Percentiles rank a stretch among this genome's conserved stretches.
phyloP scores from a whole-genome alignment of 768 basidiomycete genomes.

The Termitomyces sp. region DNA sequence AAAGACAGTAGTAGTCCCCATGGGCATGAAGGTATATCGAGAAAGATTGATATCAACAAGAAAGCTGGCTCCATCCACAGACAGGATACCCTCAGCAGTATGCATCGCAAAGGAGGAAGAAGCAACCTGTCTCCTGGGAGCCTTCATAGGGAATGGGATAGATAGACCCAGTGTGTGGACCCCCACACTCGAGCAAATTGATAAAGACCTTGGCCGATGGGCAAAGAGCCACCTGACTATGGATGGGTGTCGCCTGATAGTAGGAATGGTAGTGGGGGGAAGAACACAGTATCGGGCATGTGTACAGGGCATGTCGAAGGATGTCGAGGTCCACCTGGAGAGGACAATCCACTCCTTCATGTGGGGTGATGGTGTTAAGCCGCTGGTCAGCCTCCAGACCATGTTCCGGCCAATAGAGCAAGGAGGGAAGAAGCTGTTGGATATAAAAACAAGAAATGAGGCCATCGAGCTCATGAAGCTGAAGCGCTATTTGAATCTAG shows the following conservation, averaged over 20 bases:
- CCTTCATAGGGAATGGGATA: too few species aligned
- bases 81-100: not conserved
- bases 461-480: not conserved
- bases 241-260: not conserved
- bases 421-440: not conserved
- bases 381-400: too few species aligned
- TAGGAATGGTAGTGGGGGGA: not conserved
- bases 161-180: too few species aligned
- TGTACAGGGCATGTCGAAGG: not conserved
- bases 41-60: too few species aligned
- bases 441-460: not conserved
- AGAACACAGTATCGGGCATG: not conserved
- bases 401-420: not conserved
- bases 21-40: too few species aligned
- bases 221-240: too few species aligned
- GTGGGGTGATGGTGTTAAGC: too few species aligned
- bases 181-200: too few species aligned
- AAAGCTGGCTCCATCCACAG: too few species aligned
- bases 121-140: conserved; percentile 16
- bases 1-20: not conserved
- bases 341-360: not conserved
- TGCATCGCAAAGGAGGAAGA: conserved; percentile 26
- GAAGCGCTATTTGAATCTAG: not conserved
- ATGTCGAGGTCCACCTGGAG: not conserved
- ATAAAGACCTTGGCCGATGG: conserved; percentile 29